Evolutionary conservation across 2,329 filamentous ascomycete species (phyloP), one percentile per base, ranked within the genome.

Genomic region (Fusarium sp.): DNA sequence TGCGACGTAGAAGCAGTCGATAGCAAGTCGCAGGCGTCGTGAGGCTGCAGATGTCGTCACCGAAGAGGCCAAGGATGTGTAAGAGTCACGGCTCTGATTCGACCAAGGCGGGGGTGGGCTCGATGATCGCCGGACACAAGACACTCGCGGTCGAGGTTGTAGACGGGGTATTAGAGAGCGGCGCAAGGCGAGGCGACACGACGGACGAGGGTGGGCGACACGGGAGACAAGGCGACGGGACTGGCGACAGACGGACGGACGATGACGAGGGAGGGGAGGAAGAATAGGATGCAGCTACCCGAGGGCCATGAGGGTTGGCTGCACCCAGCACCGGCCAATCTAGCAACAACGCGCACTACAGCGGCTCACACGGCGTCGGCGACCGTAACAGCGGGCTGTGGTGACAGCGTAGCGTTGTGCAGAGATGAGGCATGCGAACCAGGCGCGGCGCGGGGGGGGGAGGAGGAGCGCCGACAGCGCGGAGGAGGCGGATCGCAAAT

Each of bases 351-450:
- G 71, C 70, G 65, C 72, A 70, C 74, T 78, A 68, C 70, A 73
- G 67, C 62, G 69, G 72, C 69, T 72, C 71, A 73, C 72, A 76
- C 77, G 64, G 63, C 77, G 69, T 78, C 71, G 71, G 71, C 61
- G 65, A 77, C 76, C 35, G 72, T 70, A 72, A 61, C 60, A 71
- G 69, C 66, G 63, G 75, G 72, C 74, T 77, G 74, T 66, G 63
- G 71, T 76, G 69, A 69, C 67, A 70, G 69, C 69, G 77, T 69
- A 76, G 73, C 72, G 80, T 81, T 70, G 78, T 77, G 78, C 80
- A 81, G 72, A 80, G 80, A 81, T 80, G 78, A 79, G 77, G 80
- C 79, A 81, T 81, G 78, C 79, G 77, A 79, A 71, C 75, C 68
- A 73, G 70, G 69, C 73, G 64, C 68, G 76, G 71, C 76, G 75